phyloP scores from a whole-genome alignment of 306 rosid species.

The Corylus avellana region DNA sequence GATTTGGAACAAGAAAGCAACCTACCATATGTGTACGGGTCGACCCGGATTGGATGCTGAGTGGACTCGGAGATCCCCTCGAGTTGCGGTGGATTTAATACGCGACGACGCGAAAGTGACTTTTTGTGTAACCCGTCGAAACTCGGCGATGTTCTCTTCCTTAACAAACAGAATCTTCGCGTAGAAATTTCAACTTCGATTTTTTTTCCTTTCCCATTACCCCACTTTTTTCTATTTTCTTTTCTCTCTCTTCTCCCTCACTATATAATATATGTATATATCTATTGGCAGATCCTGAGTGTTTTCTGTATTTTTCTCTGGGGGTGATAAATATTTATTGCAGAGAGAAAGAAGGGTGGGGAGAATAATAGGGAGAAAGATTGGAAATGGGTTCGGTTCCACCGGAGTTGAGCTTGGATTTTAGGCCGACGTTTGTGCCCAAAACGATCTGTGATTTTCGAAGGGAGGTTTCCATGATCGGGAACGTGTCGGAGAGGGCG shows the following conservation, averaged over 20 bases:
- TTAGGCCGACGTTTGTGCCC: conserved; percentile 64
- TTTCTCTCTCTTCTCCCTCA: conserved; percentile 9
- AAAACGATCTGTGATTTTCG: conserved; percentile 71
- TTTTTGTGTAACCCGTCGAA: conserved; percentile 27
- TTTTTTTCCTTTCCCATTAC: conserved; percentile 6
- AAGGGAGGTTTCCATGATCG: conserved; percentile 42
- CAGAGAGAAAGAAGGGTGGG: neutral
- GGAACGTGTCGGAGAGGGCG: conserved; percentile 38
- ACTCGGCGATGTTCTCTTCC: conserved; percentile 30
- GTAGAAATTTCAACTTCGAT: conserved; percentile 32
- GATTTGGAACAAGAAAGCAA: neutral
- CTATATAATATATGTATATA: neutral
- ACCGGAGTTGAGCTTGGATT: conserved; percentile 79
- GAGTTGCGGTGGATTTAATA: conserved; percentile 38
- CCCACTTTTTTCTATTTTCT: neutral
- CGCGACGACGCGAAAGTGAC: conserved; percentile 73
- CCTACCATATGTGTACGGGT: neutral
- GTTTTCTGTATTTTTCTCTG: neutral
- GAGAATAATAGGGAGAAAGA: conserved; percentile 22
- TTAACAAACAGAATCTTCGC: conserved; percentile 54
- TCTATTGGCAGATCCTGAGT: conserved; percentile 15
- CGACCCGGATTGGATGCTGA: neutral
- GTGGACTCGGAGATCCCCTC: neutral
- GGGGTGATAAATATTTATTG: neutral
- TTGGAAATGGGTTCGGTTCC: conserved; percentile 70